These are phyloP conservation scores for Lactuca saligna DNA, from an alignment of 129 eudicot species.

Conservation along the genomic window DNA sequence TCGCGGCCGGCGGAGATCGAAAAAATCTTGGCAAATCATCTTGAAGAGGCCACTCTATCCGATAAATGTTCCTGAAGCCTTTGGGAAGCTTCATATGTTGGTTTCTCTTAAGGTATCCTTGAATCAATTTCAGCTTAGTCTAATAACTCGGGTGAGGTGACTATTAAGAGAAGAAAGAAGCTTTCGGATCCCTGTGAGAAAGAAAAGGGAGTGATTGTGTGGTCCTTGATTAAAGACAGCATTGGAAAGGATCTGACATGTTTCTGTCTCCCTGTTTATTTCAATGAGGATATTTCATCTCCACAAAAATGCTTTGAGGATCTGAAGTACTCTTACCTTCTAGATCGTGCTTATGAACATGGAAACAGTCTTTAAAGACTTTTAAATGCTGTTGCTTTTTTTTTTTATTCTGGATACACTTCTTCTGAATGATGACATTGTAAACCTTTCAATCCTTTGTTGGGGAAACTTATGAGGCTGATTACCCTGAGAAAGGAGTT, in stretches of 20 bases:
- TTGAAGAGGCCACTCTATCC: no score
- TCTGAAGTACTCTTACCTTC: slow-evolving; percentile 83
- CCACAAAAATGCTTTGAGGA: slow-evolving; percentile 91
- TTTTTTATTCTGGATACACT: slow-evolving; percentile 89
- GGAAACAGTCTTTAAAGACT: slow-evolving; percentile 76
- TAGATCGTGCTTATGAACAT: slow-evolving; percentile 81
- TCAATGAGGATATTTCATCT: slow-evolving; percentile 87
- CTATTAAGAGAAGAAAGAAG: slow-evolving; percentile 62
- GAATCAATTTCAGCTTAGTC: no score
- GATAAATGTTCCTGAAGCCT: no score
- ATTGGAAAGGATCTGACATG: slow-evolving; percentile 84
- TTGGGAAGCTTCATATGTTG: no score
- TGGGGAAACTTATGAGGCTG: slow-evolving; percentile 99
- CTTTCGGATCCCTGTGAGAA: slow-evolving; percentile 85
- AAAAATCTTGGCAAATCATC: no score
- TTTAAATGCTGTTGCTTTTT: slow-evolving; percentile 86
- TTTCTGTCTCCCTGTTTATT: slow-evolving; percentile 91
- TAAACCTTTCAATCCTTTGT: slow-evolving; percentile 92
- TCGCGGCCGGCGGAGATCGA: no score
- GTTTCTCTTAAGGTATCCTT: no score
- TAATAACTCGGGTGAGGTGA: slow-evolving; percentile 8
- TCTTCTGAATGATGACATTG: slow-evolving; percentile 81
- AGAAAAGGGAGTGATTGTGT: slow-evolving; percentile 82
- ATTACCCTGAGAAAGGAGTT: slow-evolving; percentile 85
- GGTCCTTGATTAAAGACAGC: slow-evolving; percentile 92